phyloP scores from a whole-genome alignment of 2,329 filamentous ascomycete species.

The Zalaria obscura region DNA sequence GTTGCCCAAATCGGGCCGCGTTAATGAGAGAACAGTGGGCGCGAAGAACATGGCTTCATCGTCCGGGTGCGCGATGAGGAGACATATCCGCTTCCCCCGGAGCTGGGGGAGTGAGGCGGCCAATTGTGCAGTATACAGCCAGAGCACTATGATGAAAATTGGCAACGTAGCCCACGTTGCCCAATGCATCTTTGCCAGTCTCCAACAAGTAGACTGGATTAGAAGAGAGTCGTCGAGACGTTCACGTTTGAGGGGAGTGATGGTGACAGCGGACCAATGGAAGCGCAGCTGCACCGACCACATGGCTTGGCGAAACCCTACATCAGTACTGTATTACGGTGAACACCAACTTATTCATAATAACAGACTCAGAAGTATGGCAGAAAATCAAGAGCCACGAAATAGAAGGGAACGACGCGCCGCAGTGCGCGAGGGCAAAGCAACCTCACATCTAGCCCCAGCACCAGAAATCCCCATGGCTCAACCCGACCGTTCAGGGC shows the following conservation, averaged over 20 bases:
- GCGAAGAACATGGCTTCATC: conserved; percentile 99
- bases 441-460: conserved; percentile 26
- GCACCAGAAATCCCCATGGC: conserved; percentile 44
- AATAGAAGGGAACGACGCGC: conserved; percentile 34
- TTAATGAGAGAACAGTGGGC: conserved; percentile 74
- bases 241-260: too few relatives aligned
- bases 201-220: too few relatives aligned
- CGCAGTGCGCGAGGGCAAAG: conserved; percentile 19
- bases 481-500: conserved; percentile 55
- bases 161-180: conserved; percentile 23
- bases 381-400: conserved; percentile 11
- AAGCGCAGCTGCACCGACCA: too few relatives aligned
- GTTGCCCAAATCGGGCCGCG: conserved; percentile 65
- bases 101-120: conserved; percentile 47
- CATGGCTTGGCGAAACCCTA: too few relatives aligned
- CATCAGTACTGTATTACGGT: too few relatives aligned
- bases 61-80: conserved; percentile 93
- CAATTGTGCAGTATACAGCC: conserved; percentile 33
- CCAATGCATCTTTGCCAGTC: conserved; percentile 23
- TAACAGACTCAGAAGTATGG: background rate
- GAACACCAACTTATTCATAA: too few relatives aligned
- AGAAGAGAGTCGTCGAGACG: too few relatives aligned
- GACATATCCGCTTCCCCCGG: conserved; percentile 70
- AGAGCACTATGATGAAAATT: conserved; percentile 26
- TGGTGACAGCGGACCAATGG: too few relatives aligned